Evolutionary conservation across 2,329 filamentous ascomycete genomes (phyloP), one percentile per base, ranked within the genome.

Genomic region (Beauveria medogensis): DNA sequence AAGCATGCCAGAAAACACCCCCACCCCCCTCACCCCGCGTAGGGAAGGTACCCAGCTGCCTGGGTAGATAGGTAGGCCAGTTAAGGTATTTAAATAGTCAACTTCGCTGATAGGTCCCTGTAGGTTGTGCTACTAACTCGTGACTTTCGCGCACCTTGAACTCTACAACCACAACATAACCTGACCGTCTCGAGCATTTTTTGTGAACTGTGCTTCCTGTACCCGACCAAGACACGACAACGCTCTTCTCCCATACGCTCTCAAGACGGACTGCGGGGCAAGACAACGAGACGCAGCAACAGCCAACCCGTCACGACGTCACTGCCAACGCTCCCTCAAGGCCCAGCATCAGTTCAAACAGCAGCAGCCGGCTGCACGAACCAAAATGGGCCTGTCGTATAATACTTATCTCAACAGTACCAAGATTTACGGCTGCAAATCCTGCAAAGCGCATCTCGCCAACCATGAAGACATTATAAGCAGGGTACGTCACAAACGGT

Each of bases 391-490:
- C 67, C 86, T 97, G 68, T 81, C 87, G 63, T 96, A 96, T 80
- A 96, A 96, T 77, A 87, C 90, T 63, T 97, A 96, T 74, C 87
- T 96, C 66, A 90, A 87, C 74, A 89, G 89, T 71, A 84, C 81
- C 75, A 90, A 90, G 76, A 93, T 97, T 72, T 96, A 94, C 74
- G 92, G 91, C 66, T 97, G 90, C 84, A 93, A 93, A 79, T 84
- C 83, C 69, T 99, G 94, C 86, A 97, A 97, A 75, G 91, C 94
- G 8, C 94, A 99, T 72, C 85, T 99, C 20, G 89, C 92, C 37
- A 94, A 96, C 73, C 91, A 96, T 69, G 92, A 97, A 68, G 92
- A 97, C 70, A 97, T 99, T 66, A 92, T 97, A 65, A 96, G 91
- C 71, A 82, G 92, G 69, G 93, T 97, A 78, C 70, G 88, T 76